These are phyloP conservation scores for Keithomyces neogunnii DNA, from an alignment of 2,329 filamentous ascomycete species.

Conservation along the genomic window DNA sequence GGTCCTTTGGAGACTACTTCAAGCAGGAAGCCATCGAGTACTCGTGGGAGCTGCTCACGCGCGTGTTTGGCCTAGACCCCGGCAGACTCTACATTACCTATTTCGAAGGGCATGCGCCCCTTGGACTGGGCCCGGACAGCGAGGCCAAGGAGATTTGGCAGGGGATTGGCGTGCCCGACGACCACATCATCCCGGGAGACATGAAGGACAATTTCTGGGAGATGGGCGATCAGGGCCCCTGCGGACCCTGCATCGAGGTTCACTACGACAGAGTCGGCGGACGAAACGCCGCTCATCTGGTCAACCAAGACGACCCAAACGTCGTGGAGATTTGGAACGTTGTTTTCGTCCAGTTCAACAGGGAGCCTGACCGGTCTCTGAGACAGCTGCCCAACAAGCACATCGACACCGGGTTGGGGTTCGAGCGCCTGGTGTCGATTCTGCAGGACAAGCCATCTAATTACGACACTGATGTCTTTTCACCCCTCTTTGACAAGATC, in stretches of 20 bases:
- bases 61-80: constrained; percentile 79
- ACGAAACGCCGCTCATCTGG: constrained; percentile 79
- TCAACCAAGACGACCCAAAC: constrained; percentile 93
- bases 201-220: constrained; percentile 99
- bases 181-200: constrained; percentile 88
- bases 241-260: constrained; percentile 91
- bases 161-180: constrained; percentile 75
- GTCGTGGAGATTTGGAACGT: constrained; percentile 99
- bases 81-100: constrained; percentile 89
- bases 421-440: constrained; percentile 85
- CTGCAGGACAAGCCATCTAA: constrained; percentile 88
- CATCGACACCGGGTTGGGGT: constrained; percentile 95
- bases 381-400: constrained; percentile 86
- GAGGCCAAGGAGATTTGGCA: constrained; percentile 89
- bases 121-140: constrained; percentile 76
- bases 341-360: constrained; percentile 97
- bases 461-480: constrained; percentile 96
- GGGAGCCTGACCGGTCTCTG: constrained; percentile 78
- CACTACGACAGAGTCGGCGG: constrained; percentile 95
- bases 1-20: constrained; percentile 99
- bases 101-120: constrained; percentile 76
- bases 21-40: constrained; percentile 86
- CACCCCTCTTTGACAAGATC: constrained; percentile 78
- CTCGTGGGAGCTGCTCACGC: constrained; percentile 92
- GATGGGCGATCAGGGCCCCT: constrained; percentile 97